Conservation (phyloP, 208 protist genomes). For the Wallacemonas sp. region DNA sequence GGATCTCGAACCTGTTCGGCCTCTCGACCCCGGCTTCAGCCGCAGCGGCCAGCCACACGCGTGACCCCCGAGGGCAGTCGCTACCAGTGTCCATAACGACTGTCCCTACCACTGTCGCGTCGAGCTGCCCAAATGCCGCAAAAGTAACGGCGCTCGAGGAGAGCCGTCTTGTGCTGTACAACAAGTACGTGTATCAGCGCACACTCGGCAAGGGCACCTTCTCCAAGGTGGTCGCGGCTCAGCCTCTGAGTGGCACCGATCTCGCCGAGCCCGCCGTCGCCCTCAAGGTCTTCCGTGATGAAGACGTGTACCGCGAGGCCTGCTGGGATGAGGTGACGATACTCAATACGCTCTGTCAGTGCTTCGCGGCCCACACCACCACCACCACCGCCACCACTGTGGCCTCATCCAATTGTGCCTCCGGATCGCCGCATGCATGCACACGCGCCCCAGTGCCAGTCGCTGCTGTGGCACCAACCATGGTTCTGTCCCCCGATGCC, state of each 20-base stretch:
- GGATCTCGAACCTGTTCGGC: slow-evolving; percentile 5
- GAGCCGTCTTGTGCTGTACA: slow-evolving; percentile 77
- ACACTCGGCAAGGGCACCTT: slow-evolving; percentile 81
- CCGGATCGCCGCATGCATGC: no score
- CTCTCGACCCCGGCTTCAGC: background rate
- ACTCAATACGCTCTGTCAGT: slow-evolving; percentile 34
- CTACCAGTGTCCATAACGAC: background rate
- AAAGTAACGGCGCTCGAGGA: no score
- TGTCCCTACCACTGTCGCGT: no score
- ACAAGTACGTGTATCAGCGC: slow-evolving; percentile 54
- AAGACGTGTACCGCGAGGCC: slow-evolving; percentile 63
- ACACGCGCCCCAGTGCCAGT: no score
- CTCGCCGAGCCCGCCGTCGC: slow-evolving; percentile 32
- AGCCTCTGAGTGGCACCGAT: background rate
- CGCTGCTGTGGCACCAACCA: slow-evolving; percentile 13
- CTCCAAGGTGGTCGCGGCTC: slow-evolving; percentile 66
- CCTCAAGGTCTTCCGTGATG: slow-evolving; percentile 81
- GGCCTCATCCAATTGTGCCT: no score
- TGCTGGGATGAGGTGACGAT: slow-evolving; percentile 76
- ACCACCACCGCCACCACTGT: no score
- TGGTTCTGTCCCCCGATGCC: slow-evolving; percentile 12
- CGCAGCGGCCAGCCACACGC: background rate
- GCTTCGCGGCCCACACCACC: slow-evolving; percentile 9
- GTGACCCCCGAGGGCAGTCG: background rate
- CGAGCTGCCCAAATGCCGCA: no score